Evolutionary conservation across 192 early-diverging fungal species (phyloP), one percentile per base, ranked within the genome.

Genomic region (Umbelopsis isabellina): DNA sequence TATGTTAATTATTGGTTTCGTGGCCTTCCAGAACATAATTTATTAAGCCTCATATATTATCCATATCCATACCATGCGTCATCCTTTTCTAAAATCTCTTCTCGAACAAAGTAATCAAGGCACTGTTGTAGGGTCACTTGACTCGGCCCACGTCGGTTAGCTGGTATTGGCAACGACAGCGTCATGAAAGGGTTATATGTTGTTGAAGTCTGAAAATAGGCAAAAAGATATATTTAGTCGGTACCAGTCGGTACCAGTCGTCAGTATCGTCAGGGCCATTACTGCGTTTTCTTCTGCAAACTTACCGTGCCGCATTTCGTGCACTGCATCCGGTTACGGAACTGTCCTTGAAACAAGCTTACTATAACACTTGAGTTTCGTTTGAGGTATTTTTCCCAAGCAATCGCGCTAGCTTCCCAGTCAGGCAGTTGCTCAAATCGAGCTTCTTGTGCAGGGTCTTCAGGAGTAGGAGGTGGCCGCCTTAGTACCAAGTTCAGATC

Each of bases 151-250:
- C 71, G 69, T 18, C 80, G 69, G 23, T 74, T 77, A 2, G 74
- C 66, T 11, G 95, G 96, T 66, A 99, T 94, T 2, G 95, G 96
- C 18, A 99, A 70, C 1, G 95, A 90, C 23, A 99, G 79, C 65
- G 93, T 95, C 86, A 96, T 97, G 77, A 98, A 98, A 12, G 90
- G 80, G 68, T 93, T 89, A 72, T 95, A 99, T 0, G 95, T 97
- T 6, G 91, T 92, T 9, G 94, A 95, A 0, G 88, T 88, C 81
- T 87, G 20, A 6, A 18, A 16, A 21, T 16, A 20, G 48, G 27
- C 27, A 30, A 30, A 30, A 30, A 30, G 3, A 30, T 30, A 30
- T 2, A 21, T 21, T 20, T 49, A 21, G 48, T 49, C 48, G 20
- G 16, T 5, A 21, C 1, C 46, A n/a, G n/a, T n/a, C n/a, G n/a